A percentile compares a stretch with the other conserved stretches of the same genome.
phyloP scores from a whole-genome alignment of 768 basidiomycete species.

The Panellus pusillus region DNA sequence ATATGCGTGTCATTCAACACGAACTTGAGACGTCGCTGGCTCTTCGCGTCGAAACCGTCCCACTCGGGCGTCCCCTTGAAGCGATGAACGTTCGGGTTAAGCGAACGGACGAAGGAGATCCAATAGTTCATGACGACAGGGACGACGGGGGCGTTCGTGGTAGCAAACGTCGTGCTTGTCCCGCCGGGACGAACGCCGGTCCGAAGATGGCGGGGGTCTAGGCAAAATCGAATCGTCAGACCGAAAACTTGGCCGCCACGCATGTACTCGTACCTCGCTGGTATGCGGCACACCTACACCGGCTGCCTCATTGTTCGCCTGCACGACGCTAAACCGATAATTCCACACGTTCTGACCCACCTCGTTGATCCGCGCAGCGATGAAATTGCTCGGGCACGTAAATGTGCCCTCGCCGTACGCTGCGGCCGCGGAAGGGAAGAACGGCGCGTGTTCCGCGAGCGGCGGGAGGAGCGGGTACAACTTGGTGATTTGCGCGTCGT shows the following conservation, averaged over 20 bases:
- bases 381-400: constrained; percentile 14
- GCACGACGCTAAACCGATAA: constrained; percentile 15
- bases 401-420: constrained; percentile 11
- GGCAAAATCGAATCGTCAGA: background rate
- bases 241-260: background rate
- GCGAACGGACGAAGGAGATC: constrained; percentile 11
- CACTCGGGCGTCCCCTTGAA: constrained; percentile 13
- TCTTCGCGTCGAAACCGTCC: constrained; percentile 2
- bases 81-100: constrained; percentile 7
- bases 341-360: constrained; percentile 10
- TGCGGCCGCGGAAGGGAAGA: constrained; percentile 8
- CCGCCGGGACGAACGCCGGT: constrained; percentile 10
- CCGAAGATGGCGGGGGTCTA: constrained; percentile 12
- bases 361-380: constrained; percentile 5
- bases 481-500: constrained; percentile 2
- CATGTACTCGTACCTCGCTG: constrained; percentile 5
- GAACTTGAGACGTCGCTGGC: constrained; percentile 6
- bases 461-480: constrained; percentile 10
- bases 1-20: constrained; percentile 13
- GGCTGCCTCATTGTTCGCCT: constrained; percentile 4
- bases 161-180: constrained; percentile 8
- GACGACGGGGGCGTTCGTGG: constrained; percentile 13
- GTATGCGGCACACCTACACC: constrained; percentile 12
- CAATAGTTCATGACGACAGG: constrained; percentile 12
- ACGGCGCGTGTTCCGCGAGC: constrained; percentile 7